Conservation (phyloP, 176 grass and related monocot species). For the Rhynchospora breviuscula region DNA sequence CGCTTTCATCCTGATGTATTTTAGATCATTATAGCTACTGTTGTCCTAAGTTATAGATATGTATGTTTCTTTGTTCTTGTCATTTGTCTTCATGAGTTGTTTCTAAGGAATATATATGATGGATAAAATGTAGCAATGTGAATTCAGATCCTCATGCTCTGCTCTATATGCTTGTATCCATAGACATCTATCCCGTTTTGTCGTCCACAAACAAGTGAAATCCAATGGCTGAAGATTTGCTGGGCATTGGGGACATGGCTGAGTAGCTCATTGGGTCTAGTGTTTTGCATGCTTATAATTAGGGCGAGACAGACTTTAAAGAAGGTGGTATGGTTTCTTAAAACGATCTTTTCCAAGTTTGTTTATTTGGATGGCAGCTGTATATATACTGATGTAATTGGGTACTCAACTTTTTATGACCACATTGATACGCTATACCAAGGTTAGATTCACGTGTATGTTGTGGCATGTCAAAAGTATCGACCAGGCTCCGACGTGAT, state of each 20-base stretch:
- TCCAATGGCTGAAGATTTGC: not conserved
- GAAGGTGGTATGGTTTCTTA: not conserved
- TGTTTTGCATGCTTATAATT: not conserved
- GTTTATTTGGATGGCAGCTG: not conserved
- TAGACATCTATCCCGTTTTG: not conserved
- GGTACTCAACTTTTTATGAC: not conserved
- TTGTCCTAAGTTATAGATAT: slow-evolving; percentile 9
- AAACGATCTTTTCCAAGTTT: not conserved
- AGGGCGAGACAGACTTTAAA: not conserved
- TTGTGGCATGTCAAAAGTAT: not conserved
- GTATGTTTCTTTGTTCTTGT: not conserved
- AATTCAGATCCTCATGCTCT: not conserved
- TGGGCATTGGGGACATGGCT: not conserved
- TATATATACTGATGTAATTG: not conserved
- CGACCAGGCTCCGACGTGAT: not conserved
- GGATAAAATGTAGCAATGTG: not conserved
- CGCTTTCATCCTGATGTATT: slow-evolving; percentile 56
- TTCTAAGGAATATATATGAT: not conserved
- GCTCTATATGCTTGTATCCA: not conserved
- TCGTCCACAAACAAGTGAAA: not conserved
- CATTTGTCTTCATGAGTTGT: not conserved
- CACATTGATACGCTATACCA: not conserved
- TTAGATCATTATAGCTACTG: slow-evolving; percentile 16
- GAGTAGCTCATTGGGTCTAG: not conserved
- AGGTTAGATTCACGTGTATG: not conserved